phyloP scores from a whole-genome alignment of 106 monocot species.

The Agapanthus africanus region DNA sequence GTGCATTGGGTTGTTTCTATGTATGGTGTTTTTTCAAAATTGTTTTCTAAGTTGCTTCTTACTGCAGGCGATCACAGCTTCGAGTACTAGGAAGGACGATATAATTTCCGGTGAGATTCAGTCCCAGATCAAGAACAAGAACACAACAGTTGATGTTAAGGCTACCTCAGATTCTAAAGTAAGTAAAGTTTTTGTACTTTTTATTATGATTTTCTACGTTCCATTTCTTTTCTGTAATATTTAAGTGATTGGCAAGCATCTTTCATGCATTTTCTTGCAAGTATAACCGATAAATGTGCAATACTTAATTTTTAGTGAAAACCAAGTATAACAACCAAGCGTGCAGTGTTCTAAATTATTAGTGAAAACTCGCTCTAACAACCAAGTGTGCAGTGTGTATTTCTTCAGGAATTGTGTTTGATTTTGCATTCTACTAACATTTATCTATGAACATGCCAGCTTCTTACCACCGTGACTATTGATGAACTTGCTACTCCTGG shows the following conservation, averaged over 20 bases:
- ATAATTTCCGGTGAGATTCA: constrained; percentile 54
- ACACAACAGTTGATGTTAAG: constrained; percentile 56
- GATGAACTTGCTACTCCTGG: constrained; percentile 54
- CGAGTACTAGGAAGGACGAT: constrained; percentile 59
- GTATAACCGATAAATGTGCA: too few relatives aligned
- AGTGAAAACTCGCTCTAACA: not conserved
- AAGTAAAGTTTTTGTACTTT: constrained; percentile 14
- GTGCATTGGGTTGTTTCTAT: not conserved
- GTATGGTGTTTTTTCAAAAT: not conserved
- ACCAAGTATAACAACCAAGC: too few relatives aligned
- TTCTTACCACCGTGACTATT: constrained; percentile 47
- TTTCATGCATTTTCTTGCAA: not conserved
- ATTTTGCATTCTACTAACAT: not conserved
- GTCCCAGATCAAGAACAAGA: constrained; percentile 63
- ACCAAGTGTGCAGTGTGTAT: too few relatives aligned
- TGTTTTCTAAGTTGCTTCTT: not conserved
- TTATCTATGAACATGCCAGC: constrained; percentile 6
- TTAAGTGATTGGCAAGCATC: not conserved
- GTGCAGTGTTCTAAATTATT: too few relatives aligned
- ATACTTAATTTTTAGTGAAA: too few relatives aligned
- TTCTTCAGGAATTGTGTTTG: not conserved
- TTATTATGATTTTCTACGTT: too few relatives aligned
- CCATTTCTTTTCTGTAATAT: not conserved
- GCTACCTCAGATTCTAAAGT: constrained; percentile 61
- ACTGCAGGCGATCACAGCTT: constrained; percentile 55